Evolutionary conservation across 2,329 filamentous ascomycete genomes (phyloP).

Genomic region (Aureobasidium pullulans): DNA sequence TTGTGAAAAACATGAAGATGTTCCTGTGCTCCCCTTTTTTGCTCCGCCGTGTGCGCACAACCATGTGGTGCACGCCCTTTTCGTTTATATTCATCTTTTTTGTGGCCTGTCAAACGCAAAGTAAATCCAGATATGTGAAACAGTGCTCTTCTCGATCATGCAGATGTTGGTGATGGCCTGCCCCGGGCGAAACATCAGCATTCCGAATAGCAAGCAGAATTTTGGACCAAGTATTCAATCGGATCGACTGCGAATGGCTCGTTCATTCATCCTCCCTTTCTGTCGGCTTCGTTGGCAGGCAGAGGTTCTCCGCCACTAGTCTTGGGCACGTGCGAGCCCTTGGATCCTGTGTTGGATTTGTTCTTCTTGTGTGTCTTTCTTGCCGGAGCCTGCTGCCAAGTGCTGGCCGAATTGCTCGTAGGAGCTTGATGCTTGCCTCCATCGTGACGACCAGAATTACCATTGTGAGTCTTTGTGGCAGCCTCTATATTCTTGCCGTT

Average conservation of each 20-base stretch:
- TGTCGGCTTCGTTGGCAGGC: constrained; percentile 36
- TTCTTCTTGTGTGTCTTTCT: constrained; percentile 29
- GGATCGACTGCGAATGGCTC: neutral
- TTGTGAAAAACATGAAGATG: constrained; percentile 11
- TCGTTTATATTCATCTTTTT: constrained; percentile 9
- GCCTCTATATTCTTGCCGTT: constrained; percentile 20
- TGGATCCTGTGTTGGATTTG: constrained; percentile 21
- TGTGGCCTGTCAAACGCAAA: constrained; percentile 6
- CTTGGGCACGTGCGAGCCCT: constrained; percentile 14
- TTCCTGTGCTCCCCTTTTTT: constrained; percentile 3
- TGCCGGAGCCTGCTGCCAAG: constrained; percentile 23
- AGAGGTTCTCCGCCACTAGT: constrained; percentile 32
- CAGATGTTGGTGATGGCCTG: neutral
- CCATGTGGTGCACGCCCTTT: constrained; percentile 4
- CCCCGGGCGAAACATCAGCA: neutral
- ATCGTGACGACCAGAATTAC: neutral
- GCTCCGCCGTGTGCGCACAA: neutral
- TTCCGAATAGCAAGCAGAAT: neutral
- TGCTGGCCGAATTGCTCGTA: constrained; percentile 3
- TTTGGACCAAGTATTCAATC: neutral
- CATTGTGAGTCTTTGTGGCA: constrained; percentile 5
- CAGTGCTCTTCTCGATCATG: constrained; percentile 2
- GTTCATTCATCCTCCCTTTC: constrained; percentile 34
- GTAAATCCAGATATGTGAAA: constrained; percentile 10
- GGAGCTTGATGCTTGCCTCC: constrained; percentile 6